Percentiles rank a stretch among this genome's conserved stretches.
Conservation (phyloP, 1,139 yeast genomes). For the Sugiyamaella novakii region DNA sequence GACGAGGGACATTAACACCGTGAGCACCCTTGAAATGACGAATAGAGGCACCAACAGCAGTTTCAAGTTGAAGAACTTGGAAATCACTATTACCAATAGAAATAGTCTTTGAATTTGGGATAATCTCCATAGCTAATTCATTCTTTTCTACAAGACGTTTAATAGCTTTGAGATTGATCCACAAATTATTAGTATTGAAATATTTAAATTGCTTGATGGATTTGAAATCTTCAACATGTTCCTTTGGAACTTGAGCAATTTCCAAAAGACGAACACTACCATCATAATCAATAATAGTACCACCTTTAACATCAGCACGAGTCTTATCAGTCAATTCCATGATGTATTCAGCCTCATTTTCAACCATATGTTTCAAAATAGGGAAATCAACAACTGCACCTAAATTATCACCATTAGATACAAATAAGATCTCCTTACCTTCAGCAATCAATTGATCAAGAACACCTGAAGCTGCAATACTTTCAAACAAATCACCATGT, state of each 20-base stretch:
- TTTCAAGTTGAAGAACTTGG: conserved; percentile 91
- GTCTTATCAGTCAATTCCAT: conserved; percentile 99
- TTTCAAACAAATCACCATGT: conserved; percentile 95
- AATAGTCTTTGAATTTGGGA: conserved; percentile 89
- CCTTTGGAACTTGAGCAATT: conserved; percentile 98
- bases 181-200: conserved; percentile 95
- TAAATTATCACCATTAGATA: conserved; percentile 96
- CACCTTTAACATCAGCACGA: conserved; percentile 99
- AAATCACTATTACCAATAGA: conserved; percentile 74
- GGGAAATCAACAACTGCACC: conserved; percentile 97
- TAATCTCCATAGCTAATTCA: conserved; percentile 86
- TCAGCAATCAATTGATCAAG: conserved; percentile 86
- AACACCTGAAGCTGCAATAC: conserved; percentile 87
- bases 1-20: conserved; percentile 97
- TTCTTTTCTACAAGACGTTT: conserved; percentile 87
- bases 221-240: conserved; percentile 97
- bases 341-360: conserved; percentile 87
- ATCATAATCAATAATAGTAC: conserved; percentile 94
- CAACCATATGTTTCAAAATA: conserved; percentile 90
- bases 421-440: conserved; percentile 93
- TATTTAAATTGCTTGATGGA: conserved; percentile 96
- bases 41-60: conserved; percentile 99
- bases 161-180: conserved; percentile 94
- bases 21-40: conserved; percentile 94
- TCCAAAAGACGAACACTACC: conserved; percentile 93